Evolutionary conservation across 257 asterid species (phyloP).

Genomic region (Perilla frutescens): DNA sequence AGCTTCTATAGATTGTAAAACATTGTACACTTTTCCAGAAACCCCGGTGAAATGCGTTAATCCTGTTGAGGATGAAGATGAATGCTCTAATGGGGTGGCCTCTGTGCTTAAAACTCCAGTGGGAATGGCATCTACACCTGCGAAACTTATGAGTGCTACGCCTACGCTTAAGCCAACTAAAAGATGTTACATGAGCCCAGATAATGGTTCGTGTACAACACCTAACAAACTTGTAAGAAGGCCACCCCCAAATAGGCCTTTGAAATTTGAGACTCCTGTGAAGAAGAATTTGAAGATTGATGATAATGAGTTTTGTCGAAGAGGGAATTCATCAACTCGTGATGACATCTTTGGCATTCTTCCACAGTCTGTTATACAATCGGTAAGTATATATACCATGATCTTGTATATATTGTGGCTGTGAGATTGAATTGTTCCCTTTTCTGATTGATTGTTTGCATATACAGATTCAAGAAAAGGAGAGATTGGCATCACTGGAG

Average conservation of each 20-base stretch:
- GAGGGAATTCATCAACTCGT: slow-evolving; percentile 36
- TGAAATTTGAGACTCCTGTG: slow-evolving; percentile 77
- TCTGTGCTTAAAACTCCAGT: slow-evolving; percentile 54
- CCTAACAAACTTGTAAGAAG: slow-evolving; percentile 67
- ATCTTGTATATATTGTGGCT: not conserved
- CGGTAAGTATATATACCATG: slow-evolving; percentile 53
- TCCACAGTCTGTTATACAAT: slow-evolving; percentile 60
- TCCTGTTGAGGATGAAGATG: slow-evolving; percentile 31
- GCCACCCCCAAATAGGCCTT: slow-evolving; percentile 68
- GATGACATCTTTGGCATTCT: slow-evolving; percentile 60
- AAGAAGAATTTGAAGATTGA: slow-evolving; percentile 47
- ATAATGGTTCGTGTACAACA: slow-evolving; percentile 47
- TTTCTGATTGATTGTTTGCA: not conserved
- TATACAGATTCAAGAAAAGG: slow-evolving; percentile 76
- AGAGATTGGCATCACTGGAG: slow-evolving; percentile 57
- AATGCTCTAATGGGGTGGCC: slow-evolving; percentile 33
- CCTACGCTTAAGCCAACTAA: slow-evolving; percentile 65
- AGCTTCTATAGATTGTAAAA: slow-evolving; percentile 26
- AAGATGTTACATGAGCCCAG: slow-evolving; percentile 78
- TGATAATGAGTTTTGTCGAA: slow-evolving; percentile 38
- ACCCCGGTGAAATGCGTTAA: slow-evolving; percentile 61
- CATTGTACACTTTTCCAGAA: slow-evolving; percentile 36
- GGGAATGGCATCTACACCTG: slow-evolving; percentile 55
- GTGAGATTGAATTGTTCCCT: not conserved
- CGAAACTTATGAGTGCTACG: slow-evolving; percentile 64